A percentile compares a stretch with the other conserved stretches of the same genome.
Evolutionary conservation across 108 stramenopile species (phyloP).

Genomic region (Cylindrotheca closterium): DNA sequence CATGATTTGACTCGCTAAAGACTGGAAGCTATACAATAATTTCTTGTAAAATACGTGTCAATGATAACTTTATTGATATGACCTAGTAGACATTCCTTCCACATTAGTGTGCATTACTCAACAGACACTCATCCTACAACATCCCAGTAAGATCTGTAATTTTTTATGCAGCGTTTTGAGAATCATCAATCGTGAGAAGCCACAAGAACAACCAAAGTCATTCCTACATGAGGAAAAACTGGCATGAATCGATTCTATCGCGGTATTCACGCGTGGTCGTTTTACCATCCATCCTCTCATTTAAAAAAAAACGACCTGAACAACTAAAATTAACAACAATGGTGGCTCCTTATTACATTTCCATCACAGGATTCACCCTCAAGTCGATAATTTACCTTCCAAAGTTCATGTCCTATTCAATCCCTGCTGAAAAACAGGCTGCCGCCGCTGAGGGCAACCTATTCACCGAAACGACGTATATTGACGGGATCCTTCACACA

Average conservation of each 20-base stretch:
- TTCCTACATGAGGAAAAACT: neutral
- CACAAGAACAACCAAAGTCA: neutral
- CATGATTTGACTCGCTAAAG: too few relatives aligned
- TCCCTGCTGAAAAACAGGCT: constrained; percentile 20
- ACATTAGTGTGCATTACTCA: too few relatives aligned
- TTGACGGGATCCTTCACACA: constrained; percentile 22
- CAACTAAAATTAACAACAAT: neutral
- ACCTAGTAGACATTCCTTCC: too few relatives aligned
- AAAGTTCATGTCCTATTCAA: constrained; percentile 12
- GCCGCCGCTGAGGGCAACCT: constrained; percentile 16
- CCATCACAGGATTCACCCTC: constrained; percentile 23
- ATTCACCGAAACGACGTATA: neutral
- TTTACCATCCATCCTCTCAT: neutral
- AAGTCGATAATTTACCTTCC: constrained; percentile 8
- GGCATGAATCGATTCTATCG: too few relatives aligned
- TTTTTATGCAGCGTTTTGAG: neutral
- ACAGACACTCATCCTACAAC: too few relatives aligned
- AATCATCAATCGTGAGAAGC: neutral
- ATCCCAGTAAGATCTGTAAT: too few relatives aligned
- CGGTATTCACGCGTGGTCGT: neutral
- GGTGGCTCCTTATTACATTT: constrained; percentile 16
- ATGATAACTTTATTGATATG: too few relatives aligned
- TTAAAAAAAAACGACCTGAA: neutral
- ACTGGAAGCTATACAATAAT: too few relatives aligned
- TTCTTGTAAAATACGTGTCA: too few relatives aligned